Base-by-base conservation (phyloP, 2,329 filamentous ascomycete genomes). In the Tolypocladium sp. region DNA sequence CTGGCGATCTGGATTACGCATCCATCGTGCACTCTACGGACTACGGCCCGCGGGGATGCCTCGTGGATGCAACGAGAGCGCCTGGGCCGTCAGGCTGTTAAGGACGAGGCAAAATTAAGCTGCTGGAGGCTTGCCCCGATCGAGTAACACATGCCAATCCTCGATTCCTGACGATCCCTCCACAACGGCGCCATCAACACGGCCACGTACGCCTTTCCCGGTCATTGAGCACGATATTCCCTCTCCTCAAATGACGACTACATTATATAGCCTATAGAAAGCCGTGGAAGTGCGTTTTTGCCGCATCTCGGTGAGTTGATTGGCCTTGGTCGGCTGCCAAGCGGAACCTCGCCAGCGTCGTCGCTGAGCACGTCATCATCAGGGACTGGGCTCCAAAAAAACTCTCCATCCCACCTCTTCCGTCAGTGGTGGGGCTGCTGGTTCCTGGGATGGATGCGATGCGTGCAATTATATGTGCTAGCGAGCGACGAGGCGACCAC, bases 281-380 rank as follows among this genome's bases (percentile, higher is more conserved):
- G 49, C 30, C 20, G 20, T 52, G 54, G 27, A 44, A 35, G 12
- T 35, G 40, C 55, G 54, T 20, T 51, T 27, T 13, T 27, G 44
- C 56, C 13, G 35, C 25, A 27, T 13, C 8, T 56, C 27, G 38
- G n/a, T 35, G 37, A 5, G 37, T 41, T 41, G 54, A 56, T 56
- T 44, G 38, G 54, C 40, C 38, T 56, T 4, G 35, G 25, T 12
- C 27, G 53, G 1, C 8, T n/a, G 33, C 37, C 40, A 56, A 51
- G 54, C 58, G 54, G 51, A 49, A 53, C 38, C 20, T 51, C 37
- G 52, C 54, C 40, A 52, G 22, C 46, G 20, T 22, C 40, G 38
- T 35, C 38, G 38, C 42, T 27, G 56, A 62, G 57, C 59, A 62
- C 61, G 61, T 61, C 61, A 59, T 61, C 40, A 54, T 57, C 57